Percentiles rank a stretch among this genome's conserved stretches.
Conservation (phyloP, 768 basidiomycete species). For the Xerocomellus intermedius region DNA sequence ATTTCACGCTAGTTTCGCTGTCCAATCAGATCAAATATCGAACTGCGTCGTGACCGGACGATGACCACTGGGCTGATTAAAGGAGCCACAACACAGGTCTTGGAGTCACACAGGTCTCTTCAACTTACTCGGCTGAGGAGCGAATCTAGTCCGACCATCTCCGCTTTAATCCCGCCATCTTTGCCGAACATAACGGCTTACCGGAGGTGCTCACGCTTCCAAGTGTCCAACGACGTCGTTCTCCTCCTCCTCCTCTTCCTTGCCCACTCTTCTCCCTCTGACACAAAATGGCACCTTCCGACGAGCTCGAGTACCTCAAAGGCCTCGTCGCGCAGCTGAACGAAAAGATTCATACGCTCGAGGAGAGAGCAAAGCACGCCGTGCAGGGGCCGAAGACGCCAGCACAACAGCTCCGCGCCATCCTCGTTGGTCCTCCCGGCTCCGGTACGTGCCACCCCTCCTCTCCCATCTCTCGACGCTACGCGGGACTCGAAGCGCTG, state of each 20-base stretch:
- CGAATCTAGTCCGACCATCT: constrained; percentile 14
- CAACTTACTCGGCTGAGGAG: too few species aligned
- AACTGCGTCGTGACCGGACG: too few species aligned
- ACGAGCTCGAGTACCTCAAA: constrained; percentile 95
- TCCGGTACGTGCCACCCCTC: constrained; percentile 61
- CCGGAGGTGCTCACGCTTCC: not conserved
- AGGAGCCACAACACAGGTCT: too few species aligned
- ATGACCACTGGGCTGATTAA: not conserved
- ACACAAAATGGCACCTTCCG: constrained; percentile 55
- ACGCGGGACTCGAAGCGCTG: not conserved
- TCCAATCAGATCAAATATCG: not conserved
- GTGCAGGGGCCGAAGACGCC: constrained; percentile 51
- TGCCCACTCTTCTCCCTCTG: not conserved
- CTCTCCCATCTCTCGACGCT: too few species aligned
- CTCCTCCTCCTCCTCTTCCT: not conserved
- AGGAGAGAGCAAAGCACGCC: constrained; percentile 59
- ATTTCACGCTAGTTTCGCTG: not conserved
- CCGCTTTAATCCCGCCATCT: constrained; percentile 21
- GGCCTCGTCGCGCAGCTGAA: constrained; percentile 85
- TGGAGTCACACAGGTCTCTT: too few species aligned
- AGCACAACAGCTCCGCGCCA: constrained; percentile 79
- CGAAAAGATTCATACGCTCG: constrained; percentile 81
- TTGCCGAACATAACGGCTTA: constrained; percentile 8
- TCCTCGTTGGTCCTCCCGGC: constrained; percentile 95
- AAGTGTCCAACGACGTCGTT: not conserved